Base-by-base conservation (phyloP, 306 rosid species). In the Sophora flavescens region DNA sequence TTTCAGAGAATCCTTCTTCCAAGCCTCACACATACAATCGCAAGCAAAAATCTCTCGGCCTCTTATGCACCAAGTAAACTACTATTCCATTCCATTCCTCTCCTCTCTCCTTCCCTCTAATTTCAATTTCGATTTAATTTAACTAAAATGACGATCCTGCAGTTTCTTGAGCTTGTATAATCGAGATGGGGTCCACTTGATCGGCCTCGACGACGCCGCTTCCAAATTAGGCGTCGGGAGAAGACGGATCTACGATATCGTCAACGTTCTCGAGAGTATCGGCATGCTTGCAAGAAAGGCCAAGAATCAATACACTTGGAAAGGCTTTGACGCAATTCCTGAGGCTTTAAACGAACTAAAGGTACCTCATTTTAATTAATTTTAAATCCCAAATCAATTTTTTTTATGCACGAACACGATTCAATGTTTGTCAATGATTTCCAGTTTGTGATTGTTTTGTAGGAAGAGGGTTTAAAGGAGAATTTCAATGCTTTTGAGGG, bases 171-270 rank as follows among this genome's bases (percentile, higher is more conserved):
- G 87, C 83, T 67, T 96, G 84, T 96, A 96, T 64, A 84, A 96
- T 60, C 86, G 91, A 16, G 93, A 91, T 8, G 84, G 77, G 0
- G 80, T 89, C 2, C 92, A 87, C 32, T 82, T 85, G 5, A 78
- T 96, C 1, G 97, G 99, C 9, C 93, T 96, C n/a, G 99, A 96
- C 15, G 97, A 96, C 72, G 99, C 99, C 2, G 97, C 99, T 38
- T 4, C 90, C 3, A 61, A 84, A 73, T 83, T 96, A 88, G 99
- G 97, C 7, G 99, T 95, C 0, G 97, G 92, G 76, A 87, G 99
- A 73, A 83, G 99, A 57, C 88, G 99, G 88, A 95, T 95, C 81
- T 95, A 95, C 6, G 99, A 95, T 51, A 95, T 92, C 4, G 99
- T 95, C 50, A 95, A 95, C 28, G 97, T 95, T 8, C 56, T 92